A percentile compares a stretch with the other conserved stretches of the same genome.
These are phyloP conservation scores for Coccomyxa sp. DNA, from an alignment of 139 green algal species.

Conservation along the genomic window DNA sequence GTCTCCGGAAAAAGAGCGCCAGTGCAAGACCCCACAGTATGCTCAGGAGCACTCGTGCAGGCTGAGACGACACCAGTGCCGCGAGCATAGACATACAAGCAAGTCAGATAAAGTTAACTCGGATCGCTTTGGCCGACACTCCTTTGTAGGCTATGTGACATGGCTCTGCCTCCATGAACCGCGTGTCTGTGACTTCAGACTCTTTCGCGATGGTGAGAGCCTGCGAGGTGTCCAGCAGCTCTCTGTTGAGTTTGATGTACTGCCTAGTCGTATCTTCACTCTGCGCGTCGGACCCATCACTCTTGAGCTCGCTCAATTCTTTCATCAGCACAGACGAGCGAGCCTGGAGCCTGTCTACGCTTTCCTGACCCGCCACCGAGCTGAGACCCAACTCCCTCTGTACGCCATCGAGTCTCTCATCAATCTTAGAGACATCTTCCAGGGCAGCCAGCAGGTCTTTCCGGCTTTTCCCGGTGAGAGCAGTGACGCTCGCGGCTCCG, in stretches of 20 bases:
- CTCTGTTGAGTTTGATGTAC: background rate
- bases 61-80: background rate
- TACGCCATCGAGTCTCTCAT: background rate
- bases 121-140: background rate
- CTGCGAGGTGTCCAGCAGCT: background rate
- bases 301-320: background rate
- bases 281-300: background rate
- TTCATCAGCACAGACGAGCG: background rate
- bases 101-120: background rate
- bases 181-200: background rate
- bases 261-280: background rate
- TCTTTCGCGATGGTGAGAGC: background rate
- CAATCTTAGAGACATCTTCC: background rate
- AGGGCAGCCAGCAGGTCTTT: background rate
- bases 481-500: background rate
- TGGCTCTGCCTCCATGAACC: background rate
- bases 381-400: background rate
- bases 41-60: background rate
- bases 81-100: background rate
- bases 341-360: background rate
- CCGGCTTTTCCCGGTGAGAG: background rate
- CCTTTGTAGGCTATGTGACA: background rate
- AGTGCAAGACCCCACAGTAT: background rate
- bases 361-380: background rate
- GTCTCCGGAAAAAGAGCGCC: background rate